Conservation (phyloP, 345 rosid species). For the Aquilaria sinensis region DNA sequence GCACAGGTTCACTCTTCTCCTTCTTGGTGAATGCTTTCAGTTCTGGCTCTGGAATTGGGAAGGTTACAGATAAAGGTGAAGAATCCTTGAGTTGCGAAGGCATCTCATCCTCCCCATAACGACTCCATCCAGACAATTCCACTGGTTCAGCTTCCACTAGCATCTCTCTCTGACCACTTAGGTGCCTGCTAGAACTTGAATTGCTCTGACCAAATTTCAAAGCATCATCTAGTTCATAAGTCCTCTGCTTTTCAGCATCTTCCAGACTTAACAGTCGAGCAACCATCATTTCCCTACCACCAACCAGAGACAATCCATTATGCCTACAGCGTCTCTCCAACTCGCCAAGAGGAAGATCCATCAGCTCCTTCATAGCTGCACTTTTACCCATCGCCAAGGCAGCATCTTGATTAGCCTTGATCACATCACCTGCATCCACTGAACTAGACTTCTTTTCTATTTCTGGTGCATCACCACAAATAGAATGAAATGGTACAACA, state of each 20-base stretch:
- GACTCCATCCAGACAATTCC: constrained; percentile 39
- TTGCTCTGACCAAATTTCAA: constrained; percentile 51
- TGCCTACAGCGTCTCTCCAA: constrained; percentile 97
- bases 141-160: constrained; percentile 40
- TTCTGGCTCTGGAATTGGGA: constrained; percentile 65
- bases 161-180: constrained; percentile 44
- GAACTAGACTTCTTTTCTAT: constrained; percentile 51
- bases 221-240: constrained; percentile 73
- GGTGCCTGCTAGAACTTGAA: constrained; percentile 40
- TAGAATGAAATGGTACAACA: constrained; percentile 74
- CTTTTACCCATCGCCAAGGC: constrained; percentile 96
- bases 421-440: constrained; percentile 40
- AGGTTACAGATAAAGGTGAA: constrained; percentile 27
- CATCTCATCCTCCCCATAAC: constrained; percentile 39
- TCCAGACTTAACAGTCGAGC: constrained; percentile 85
- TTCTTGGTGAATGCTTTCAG: constrained; percentile 51
- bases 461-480: constrained; percentile 86
- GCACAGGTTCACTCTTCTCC: constrained; percentile 70
- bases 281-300: constrained; percentile 99
- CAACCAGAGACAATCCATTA: constrained; percentile 93
- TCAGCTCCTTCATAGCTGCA: constrained; percentile 84
- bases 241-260: constrained; percentile 90
- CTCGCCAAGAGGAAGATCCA: constrained; percentile 86
- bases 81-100: constrained; percentile 33
- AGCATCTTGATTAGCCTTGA: constrained; percentile 64